These are phyloP conservation scores for Metschnikowia santaceciliae DNA, from an alignment of 805 yeast genomes.

Conservation along the genomic window DNA sequence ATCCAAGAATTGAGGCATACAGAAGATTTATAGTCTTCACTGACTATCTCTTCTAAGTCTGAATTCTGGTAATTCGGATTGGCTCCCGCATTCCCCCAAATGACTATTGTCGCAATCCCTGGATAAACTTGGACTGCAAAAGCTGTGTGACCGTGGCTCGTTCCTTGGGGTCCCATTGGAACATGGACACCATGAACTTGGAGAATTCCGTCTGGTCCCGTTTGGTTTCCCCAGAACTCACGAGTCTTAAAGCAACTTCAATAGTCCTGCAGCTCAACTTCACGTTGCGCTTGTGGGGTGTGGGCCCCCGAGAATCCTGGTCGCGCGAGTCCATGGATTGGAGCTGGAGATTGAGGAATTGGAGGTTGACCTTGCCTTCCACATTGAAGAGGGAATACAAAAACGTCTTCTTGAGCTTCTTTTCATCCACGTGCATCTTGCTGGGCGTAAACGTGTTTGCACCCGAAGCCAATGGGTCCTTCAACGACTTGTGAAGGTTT, in stretches of 20 bases:
- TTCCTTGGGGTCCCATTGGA: constrained; percentile 32
- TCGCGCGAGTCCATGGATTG: constrained; percentile 12
- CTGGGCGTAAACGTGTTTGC: constrained; percentile 5
- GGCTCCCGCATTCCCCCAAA: too few species aligned
- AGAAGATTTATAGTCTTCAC: too few species aligned
- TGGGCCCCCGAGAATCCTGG: constrained; percentile 1
- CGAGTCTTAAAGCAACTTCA: constrained; percentile 27
- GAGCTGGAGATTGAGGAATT: constrained; percentile 27
- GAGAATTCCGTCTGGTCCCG: constrained; percentile 18
- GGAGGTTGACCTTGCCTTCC: constrained; percentile 36
- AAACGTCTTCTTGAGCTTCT: constrained; percentile 29
- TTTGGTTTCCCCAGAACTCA: constrained; percentile 13
- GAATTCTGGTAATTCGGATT: too few species aligned
- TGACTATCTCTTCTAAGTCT: too few species aligned
- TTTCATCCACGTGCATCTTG: constrained; percentile 24
- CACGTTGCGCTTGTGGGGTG: constrained; percentile 20
- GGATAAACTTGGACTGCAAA: constrained; percentile 7
- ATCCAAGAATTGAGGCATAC: background rate
- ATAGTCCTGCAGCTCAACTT: constrained; percentile 28
- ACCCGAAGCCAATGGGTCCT: constrained; percentile 12
- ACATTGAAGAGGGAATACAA: constrained; percentile 37
- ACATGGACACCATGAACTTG: constrained; percentile 27
- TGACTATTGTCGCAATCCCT: background rate
- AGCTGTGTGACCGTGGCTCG: constrained; percentile 13
- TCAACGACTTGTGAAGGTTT: constrained; percentile 8